phyloP scores from a whole-genome alignment of 192 early-diverging fungal genomes.

The Oehlia diaphana region DNA sequence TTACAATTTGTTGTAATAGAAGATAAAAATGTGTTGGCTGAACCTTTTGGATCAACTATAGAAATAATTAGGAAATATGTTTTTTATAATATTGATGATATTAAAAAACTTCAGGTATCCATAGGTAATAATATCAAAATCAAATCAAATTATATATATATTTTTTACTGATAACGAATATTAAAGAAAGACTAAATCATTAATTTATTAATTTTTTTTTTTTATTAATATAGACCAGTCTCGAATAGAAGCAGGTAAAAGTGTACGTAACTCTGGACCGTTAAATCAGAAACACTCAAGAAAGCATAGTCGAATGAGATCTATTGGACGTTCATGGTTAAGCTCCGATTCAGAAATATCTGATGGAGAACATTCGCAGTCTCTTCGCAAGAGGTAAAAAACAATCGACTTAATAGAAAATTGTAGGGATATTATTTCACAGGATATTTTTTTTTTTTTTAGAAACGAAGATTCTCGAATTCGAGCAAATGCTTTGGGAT shows the following conservation, averaged over 20 bases:
- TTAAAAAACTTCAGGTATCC: neutral
- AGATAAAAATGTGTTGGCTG: conserved; percentile 43
- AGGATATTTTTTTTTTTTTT: neutral
- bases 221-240: neutral
- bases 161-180: neutral
- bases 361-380: conserved; percentile 34
- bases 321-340: conserved; percentile 11
- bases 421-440: too few relatives aligned
- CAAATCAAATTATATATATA: too few relatives aligned
- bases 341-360: conserved; percentile 62
- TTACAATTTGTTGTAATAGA: conserved; percentile 54
- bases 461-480: conserved; percentile 33
- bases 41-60: conserved; percentile 46
- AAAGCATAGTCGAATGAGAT: neutral
- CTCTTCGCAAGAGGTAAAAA: conserved; percentile 11
- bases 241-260: neutral
- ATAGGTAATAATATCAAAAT: neutral
- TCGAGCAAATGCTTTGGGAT: conserved; percentile 53
- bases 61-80: conserved; percentile 50
- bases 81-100: conserved; percentile 45
- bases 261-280: neutral
- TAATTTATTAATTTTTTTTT: too few relatives aligned
- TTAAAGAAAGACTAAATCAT: neutral
- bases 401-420: too few relatives aligned
- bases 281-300: neutral